These are phyloP conservation scores for Xylaria castorea DNA, from an alignment of 495 filamentous ascomycete genomes.

Conservation along the genomic window DNA sequence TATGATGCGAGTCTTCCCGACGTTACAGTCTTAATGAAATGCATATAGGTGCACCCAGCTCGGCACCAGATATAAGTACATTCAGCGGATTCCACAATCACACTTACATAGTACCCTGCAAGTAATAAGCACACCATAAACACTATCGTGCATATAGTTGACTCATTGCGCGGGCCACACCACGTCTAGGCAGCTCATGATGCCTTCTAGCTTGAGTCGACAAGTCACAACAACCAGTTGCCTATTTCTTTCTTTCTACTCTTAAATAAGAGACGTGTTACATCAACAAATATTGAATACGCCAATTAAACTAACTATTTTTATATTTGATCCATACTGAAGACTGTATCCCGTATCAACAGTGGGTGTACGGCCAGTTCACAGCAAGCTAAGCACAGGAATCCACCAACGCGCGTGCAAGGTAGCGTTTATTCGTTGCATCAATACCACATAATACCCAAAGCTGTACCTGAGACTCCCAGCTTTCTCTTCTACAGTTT, in stretches of 20 bases:
- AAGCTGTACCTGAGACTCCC: not conserved
- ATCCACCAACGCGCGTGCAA: conserved; percentile 23
- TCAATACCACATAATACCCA: conserved; percentile 14
- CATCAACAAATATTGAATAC: not conserved
- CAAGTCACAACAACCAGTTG: not conserved
- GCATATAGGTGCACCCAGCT: not conserved
- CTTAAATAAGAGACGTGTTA: not conserved
- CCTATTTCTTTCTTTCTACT: not conserved
- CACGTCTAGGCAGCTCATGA: conserved; percentile 14
- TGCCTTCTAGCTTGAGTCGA: not conserved
- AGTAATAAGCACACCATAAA: not conserved
- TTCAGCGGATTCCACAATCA: not conserved
- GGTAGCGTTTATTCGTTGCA: conserved; percentile 19
- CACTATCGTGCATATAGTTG: not conserved
- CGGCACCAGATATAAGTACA: not conserved
- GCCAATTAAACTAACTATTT: not conserved
- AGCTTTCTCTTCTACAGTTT: not conserved
- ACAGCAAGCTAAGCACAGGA: conserved; percentile 11
- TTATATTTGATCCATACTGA: not conserved
- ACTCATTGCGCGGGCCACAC: conserved; percentile 5
- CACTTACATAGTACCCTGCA: not conserved
- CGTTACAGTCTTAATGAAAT: not conserved
- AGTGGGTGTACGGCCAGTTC: not conserved
- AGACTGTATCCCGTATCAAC: not conserved
- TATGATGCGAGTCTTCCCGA: not conserved